Conservation (phyloP, 805 yeast genomes). For the Starmerella potacharoeniae region DNA sequence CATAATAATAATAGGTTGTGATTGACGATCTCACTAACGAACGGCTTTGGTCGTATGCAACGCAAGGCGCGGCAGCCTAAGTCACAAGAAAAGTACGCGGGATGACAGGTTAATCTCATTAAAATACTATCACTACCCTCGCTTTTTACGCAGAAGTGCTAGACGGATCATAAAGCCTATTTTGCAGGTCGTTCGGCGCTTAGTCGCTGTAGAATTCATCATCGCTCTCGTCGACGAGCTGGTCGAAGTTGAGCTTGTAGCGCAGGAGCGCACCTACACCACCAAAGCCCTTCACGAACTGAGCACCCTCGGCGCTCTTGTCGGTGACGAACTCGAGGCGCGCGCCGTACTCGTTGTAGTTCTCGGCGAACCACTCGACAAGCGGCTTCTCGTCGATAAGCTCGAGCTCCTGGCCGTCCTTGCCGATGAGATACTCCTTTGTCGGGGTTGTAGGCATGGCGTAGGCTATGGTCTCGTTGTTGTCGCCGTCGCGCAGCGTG, state of each 20-base stretch:
- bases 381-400: conserved; percentile 70
- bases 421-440: conserved; percentile 67
- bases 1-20: too few relatives aligned
- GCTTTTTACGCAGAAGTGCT: not conserved
- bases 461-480: conserved; percentile 59
- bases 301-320: conserved; percentile 96
- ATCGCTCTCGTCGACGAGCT: conserved; percentile 75
- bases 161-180: not conserved
- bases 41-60: too few relatives aligned
- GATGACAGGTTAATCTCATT: not conserved
- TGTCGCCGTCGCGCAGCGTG: conserved; percentile 73
- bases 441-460: conserved; percentile 63
- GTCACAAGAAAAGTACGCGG: too few relatives aligned
- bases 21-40: too few relatives aligned
- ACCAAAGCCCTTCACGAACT: conserved; percentile 96
- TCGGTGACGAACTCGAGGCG: conserved; percentile 92
- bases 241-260: conserved; percentile 95
- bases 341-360: conserved; percentile 89
- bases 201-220: conserved; percentile 69
- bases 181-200: not conserved
- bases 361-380: conserved; percentile 97
- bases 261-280: conserved; percentile 96
- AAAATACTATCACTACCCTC: not conserved
- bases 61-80: too few relatives aligned
- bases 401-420: conserved; percentile 90